Base-by-base conservation (phyloP, 176 grass and related monocot species). In the Sorghum bicolor region DNA sequence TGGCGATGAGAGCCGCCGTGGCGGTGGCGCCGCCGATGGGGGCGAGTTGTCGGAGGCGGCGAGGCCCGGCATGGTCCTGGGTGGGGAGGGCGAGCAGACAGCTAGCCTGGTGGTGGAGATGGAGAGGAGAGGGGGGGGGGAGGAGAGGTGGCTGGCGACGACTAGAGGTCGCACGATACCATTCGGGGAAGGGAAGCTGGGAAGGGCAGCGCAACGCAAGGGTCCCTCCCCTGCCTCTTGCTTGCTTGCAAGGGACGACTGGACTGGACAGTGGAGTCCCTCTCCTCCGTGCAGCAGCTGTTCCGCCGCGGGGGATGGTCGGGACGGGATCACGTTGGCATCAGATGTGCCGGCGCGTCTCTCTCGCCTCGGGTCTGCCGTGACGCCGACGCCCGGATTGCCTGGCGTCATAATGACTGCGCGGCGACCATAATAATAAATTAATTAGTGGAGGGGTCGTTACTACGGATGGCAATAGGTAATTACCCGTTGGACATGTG, bases 1-100 rank as follows among this genome's bases (percentile, higher is more conserved):
- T 3, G 85, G 85, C 37, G 90, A 83, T 7, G 88, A 86, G 57
- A 86, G 92, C 10, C 89, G 61, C 1, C 92, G 81, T 57, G 88
- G 28, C 32, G 81, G 82, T 12, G 92, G 87, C 1, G 88, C 61
- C 10, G 82, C 65, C 26, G 79, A 29, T 62, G 78, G 81, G 16
- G 88, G 88, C 39, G 85, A 90, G 32, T 22, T 77, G 10, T 83
- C 83, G 11, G 48, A 63, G 1, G 83, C 70, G 5, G 75, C 92
- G 62, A 90, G 89, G 13, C 89, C 75, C 32, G 89, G 89, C 89
- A 90, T 87, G 80, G 67, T 16, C 52, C 6, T 55, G 52, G 19
- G 19, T 22, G 2, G 34, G 28, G 20, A 5, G 44, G 37, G 15
- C 45, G 3, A 36, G 53, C 4, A 13, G 36, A 12, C 1, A 8